phyloP scores from a whole-genome alignment of 768 basidiomycete genomes.

The Phylloporus sp. region DNA sequence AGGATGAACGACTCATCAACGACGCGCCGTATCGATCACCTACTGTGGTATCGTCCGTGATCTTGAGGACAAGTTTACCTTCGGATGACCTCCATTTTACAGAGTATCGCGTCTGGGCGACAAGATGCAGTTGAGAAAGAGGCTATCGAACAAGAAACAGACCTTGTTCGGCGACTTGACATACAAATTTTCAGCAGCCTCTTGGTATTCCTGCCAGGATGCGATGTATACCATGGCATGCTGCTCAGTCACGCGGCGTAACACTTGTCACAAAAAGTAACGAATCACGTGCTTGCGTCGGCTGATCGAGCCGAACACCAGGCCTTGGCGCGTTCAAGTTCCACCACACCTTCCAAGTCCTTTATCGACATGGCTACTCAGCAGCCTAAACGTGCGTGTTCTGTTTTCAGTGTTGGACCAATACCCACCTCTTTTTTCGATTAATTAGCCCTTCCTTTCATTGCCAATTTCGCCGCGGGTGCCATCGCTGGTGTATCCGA shows the following conservation, averaged over 20 bases:
- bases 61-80: conserved; percentile 87
- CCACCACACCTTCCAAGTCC: not conserved
- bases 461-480: conserved; percentile 90
- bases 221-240: conserved; percentile 71
- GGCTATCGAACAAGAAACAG: conserved; percentile 18
- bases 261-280: conserved; percentile 15
- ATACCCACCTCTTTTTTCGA: too few relatives aligned
- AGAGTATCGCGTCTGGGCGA: conserved; percentile 74
- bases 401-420: too few relatives aligned
- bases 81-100: conserved; percentile 88
- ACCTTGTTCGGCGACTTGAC: conserved; percentile 75
- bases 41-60: conserved; percentile 88
- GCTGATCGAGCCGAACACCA: not conserved
- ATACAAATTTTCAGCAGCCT: conserved; percentile 86
- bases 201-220: conserved; percentile 87
- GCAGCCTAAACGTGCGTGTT: conserved; percentile 31
- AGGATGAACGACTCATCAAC: not conserved
- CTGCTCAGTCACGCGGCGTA: conserved; percentile 2
- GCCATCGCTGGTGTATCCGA: conserved; percentile 92
- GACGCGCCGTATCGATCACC: conserved; percentile 28
- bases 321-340: not conserved
- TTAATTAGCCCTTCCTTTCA: conserved; percentile 69
- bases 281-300: conserved; percentile 9
- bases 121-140: not conserved
- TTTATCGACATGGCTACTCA: conserved; percentile 23